Conservation (phyloP, 2,329 filamentous ascomycete genomes). For the Aspergillus fumigatiaffinis region DNA sequence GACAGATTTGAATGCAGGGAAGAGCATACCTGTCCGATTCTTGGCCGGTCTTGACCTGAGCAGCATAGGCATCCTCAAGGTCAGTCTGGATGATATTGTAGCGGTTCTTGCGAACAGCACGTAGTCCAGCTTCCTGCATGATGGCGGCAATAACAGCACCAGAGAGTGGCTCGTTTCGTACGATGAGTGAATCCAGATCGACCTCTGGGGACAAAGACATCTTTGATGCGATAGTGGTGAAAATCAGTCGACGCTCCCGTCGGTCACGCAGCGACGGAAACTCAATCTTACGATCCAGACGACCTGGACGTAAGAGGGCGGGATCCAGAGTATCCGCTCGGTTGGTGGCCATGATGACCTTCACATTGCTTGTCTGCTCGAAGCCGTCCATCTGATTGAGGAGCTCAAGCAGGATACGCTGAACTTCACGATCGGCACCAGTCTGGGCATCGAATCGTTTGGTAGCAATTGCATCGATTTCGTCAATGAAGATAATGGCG, state of each 20-base stretch:
- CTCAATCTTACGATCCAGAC: constrained; percentile 97
- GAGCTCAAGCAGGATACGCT: constrained; percentile 94
- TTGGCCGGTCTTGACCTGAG: constrained; percentile 83
- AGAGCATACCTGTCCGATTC: constrained; percentile 58
- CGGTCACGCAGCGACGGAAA: constrained; percentile 94
- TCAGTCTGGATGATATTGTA: constrained; percentile 99
- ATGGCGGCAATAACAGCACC: constrained; percentile 97
- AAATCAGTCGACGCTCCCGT: constrained; percentile 92
- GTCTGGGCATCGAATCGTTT: constrained; percentile 99
- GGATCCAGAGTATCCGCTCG: constrained; percentile 95
- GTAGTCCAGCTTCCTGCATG: constrained; percentile 96
- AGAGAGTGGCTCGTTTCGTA: constrained; percentile 90
- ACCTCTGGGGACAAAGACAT: constrained; percentile 98
- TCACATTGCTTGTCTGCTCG: constrained; percentile 97
- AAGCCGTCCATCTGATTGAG: constrained; percentile 99
- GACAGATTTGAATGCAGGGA: constrained; percentile 7
- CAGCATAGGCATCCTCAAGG: constrained; percentile 93
- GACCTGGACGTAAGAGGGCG: constrained; percentile 86
- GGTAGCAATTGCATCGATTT: constrained; percentile 97
- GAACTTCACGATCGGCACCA: constrained; percentile 94
- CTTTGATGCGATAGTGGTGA: constrained; percentile 92
- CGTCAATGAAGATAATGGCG: constrained; percentile 98
- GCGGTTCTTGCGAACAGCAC: constrained; percentile 92
- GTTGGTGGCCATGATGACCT: constrained; percentile 99
- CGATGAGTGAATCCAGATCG: constrained; percentile 91